Evolutionary conservation across 2,329 filamentous ascomycete genomes (phyloP).

Genomic region (Claviceps digitariae): DNA sequence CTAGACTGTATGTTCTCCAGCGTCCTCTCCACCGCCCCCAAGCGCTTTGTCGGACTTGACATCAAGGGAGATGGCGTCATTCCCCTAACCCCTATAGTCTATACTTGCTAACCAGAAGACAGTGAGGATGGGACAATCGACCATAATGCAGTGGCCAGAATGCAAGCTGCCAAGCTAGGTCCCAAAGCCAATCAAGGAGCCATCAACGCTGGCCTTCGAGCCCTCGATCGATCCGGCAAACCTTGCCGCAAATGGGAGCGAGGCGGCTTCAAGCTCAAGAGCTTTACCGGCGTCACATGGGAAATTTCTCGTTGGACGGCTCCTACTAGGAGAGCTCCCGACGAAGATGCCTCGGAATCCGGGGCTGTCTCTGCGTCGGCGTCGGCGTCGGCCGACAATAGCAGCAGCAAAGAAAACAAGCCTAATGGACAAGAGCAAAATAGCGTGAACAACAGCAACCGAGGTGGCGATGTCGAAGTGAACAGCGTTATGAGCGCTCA

Average conservation of each 20-base stretch:
- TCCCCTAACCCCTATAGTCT: conserved; percentile 7
- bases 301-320: conserved; percentile 72
- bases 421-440: conserved; percentile 40
- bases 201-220: conserved; percentile 91
- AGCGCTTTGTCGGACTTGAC: background rate
- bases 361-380: conserved; percentile 32
- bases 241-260: conserved; percentile 87
- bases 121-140: conserved; percentile 53
- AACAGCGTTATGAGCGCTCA: conserved; percentile 35
- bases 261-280: conserved; percentile 73
- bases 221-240: conserved; percentile 81
- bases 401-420: conserved; percentile 52
- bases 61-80: background rate
- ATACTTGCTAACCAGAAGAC: conserved; percentile 14
- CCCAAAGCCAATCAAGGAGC: conserved; percentile 95
- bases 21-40: too few relatives aligned
- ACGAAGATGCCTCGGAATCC: conserved; percentile 33
- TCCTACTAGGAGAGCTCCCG: conserved; percentile 41
- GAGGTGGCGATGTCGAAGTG: conserved; percentile 37
- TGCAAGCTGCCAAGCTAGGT: conserved; percentile 59
- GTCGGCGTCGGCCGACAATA: conserved; percentile 28
- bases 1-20: conserved; percentile 60
- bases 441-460: conserved; percentile 32
- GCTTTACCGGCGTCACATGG: conserved; percentile 81
- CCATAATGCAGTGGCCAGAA: conserved; percentile 35